Conservation (phyloP, 2,329 filamentous ascomycete species). For the Nannizziopsis arthrosporioides region DNA sequence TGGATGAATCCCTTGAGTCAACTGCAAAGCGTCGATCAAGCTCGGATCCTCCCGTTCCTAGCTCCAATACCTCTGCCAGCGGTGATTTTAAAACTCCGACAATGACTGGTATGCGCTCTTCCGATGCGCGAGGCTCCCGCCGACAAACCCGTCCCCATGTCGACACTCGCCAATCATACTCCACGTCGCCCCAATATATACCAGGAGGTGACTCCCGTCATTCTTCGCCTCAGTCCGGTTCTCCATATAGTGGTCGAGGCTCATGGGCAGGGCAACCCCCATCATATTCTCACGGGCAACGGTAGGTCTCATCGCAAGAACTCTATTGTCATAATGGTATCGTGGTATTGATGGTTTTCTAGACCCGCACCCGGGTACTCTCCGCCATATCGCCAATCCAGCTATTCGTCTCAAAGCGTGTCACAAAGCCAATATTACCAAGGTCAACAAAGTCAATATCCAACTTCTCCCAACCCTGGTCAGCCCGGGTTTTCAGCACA, state of each 20-base stretch:
- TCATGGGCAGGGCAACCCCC: conserved; percentile 38
- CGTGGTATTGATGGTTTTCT: conserved; percentile 6
- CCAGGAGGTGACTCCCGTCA: conserved; percentile 45
- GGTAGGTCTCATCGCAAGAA: conserved; percentile 31
- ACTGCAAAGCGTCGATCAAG: conserved; percentile 27
- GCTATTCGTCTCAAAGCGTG: conserved; percentile 42
- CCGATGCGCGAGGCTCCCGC: conserved; percentile 24
- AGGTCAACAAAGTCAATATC: conserved; percentile 37
- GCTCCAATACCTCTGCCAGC: conserved; percentile 22
- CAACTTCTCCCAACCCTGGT: conserved; percentile 46
- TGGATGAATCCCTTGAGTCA: conserved; percentile 22
- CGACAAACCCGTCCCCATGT: conserved; percentile 32
- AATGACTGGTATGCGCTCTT: conserved; percentile 25
- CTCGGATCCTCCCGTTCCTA: conserved; percentile 25
- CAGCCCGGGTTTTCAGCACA: conserved; percentile 42
- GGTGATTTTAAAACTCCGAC: conserved; percentile 27
- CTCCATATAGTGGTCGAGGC: conserved; percentile 48
- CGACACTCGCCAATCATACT: conserved; percentile 38
- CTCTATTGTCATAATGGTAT: background rate
- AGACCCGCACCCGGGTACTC: conserved; percentile 48
- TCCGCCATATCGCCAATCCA: conserved; percentile 48
- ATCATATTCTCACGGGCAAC: conserved; percentile 34
- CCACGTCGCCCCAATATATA: conserved; percentile 48
- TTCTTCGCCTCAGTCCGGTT: conserved; percentile 50
- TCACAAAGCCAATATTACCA: conserved; percentile 48